Conservation (phyloP, 2,329 filamentous ascomycete species). For the Arthroderma uncinatum region DNA sequence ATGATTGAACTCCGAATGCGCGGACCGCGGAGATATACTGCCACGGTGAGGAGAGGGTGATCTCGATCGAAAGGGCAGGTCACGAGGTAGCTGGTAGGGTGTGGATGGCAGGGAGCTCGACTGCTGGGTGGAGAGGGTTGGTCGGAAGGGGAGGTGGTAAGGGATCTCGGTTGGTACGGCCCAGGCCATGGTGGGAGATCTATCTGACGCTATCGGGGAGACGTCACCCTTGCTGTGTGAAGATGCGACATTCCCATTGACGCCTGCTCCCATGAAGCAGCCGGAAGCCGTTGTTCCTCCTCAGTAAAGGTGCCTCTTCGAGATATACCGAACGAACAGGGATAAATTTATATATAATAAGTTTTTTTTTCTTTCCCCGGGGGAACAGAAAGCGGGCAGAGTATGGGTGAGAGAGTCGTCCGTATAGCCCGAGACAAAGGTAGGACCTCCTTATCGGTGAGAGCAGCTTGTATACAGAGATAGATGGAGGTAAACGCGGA, state of each 20-base stretch:
- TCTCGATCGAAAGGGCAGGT: conserved; percentile 62
- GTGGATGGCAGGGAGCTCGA: conserved; percentile 90
- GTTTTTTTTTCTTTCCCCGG: not conserved
- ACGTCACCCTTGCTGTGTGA: conserved; percentile 31
- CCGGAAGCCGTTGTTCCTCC: conserved; percentile 7
- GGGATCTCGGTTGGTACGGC: conserved; percentile 26
- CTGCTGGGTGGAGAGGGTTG: conserved; percentile 49
- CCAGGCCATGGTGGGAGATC: conserved; percentile 33
- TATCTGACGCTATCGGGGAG: conserved; percentile 33
- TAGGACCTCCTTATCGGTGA: not conserved
- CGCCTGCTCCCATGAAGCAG: conserved; percentile 33
- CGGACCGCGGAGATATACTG: conserved; percentile 78
- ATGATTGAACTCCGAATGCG: conserved; percentile 78
- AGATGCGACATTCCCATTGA: conserved; percentile 34
- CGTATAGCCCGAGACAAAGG: not conserved
- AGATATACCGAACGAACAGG: not conserved
- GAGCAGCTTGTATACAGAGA: not conserved
- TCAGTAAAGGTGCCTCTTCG: not conserved
- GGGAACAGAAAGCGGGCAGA: not conserved
- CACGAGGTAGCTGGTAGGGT: conserved; percentile 75
- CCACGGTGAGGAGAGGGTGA: conserved; percentile 67
- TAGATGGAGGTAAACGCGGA: not conserved
- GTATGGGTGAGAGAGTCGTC: not conserved
- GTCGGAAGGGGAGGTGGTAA: conserved; percentile 31
- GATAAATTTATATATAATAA: not conserved